These are phyloP conservation scores for Phaeophleospora eucalypticola DNA, from an alignment of 2,329 filamentous ascomycete genomes.

Conservation along the genomic window DNA sequence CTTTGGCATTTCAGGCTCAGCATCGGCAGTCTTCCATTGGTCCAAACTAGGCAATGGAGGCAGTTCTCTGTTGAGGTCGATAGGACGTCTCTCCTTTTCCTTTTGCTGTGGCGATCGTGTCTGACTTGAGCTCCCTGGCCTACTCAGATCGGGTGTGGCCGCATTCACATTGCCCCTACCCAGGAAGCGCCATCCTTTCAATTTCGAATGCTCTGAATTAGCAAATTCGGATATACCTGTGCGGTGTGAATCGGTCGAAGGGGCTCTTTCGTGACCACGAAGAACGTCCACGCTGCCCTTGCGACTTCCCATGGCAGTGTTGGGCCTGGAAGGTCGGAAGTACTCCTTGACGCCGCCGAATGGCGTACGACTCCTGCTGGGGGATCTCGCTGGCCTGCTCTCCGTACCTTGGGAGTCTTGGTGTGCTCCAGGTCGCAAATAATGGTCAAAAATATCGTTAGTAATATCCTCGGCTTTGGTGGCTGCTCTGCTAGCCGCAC, in stretches of 20 bases:
- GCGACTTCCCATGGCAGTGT: conserved; percentile 19
- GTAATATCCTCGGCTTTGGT: conserved; percentile 21
- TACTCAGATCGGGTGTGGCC: conserved; percentile 8
- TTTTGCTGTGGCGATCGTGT: conserved; percentile 2
- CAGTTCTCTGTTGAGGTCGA: conserved; percentile 46
- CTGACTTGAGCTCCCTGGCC: conserved; percentile 3
- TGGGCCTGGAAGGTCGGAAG: conserved; percentile 41
- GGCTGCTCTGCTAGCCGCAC: conserved; percentile 17
- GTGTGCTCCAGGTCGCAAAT: conserved; percentile 9
- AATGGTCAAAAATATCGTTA: conserved; percentile 17
- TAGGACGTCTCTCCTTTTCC: conserved; percentile 15
- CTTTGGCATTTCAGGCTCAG: conserved; percentile 6
- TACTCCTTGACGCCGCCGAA: conserved; percentile 34
- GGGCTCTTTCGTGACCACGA: conserved; percentile 26
- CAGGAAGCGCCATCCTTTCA: conserved; percentile 11
- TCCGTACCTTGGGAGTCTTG: conserved; percentile 6
- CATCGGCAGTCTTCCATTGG: conserved; percentile 31
- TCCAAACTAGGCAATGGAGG: conserved; percentile 47
- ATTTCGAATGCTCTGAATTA: conserved; percentile 13
- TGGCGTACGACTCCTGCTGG: conserved; percentile 14
- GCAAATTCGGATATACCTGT: conserved; percentile 19
- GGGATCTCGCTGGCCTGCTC: conserved; percentile 4
- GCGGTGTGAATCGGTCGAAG: conserved; percentile 24
- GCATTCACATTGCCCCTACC: conserved; percentile 13
- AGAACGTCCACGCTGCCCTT: conserved; percentile 28